Evolutionary conservation across 352 stramenopile species (phyloP), one percentile per base, ranked within the genome.

Genomic region (Thalassiosira oceanica): DNA sequence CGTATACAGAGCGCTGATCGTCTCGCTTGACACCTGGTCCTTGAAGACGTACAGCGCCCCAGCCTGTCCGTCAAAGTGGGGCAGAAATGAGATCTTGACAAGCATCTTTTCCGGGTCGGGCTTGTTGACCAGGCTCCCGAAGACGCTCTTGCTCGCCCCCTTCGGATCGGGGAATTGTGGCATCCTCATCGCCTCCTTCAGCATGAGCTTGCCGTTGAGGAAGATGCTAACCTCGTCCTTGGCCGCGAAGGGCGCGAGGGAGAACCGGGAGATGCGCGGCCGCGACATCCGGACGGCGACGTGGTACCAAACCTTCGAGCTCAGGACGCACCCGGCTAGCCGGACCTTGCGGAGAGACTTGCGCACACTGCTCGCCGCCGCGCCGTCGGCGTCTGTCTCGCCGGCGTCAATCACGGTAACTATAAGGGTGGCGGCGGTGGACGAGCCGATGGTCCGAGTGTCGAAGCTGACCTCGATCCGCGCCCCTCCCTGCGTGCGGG

Each of bases 171-270:
- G 5, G 7, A 18, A 13, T 4, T 7, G 15, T 18, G 84, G 84
- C 54, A 91, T 83, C 51, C 71, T 74, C 46, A 89, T 66, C 3
- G 56, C 1, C 51, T 87, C 69, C 33, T 65, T 84, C 13, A 87
- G 43, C 76, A 91, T 88, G 3, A 78, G 13, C 46, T 91, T 91
- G 0, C 84, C 84, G 71, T 91, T 86, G 13, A 91, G 26, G 36
- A 89, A 77, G 48, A 91, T 76, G 5, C 67, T 74, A 20, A 91
- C 27, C 56, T 89, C 79, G 29, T 91, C 73, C 54, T 80, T 71
- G 8, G 60, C 61, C 1, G 55, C 51, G 37, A 73, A 73, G 3
- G 42, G 23, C 6, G 46, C 48, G 0, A 88, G 45, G 6, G 75
- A 81, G 60, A 87, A 88, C 0, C 85, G 58, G 26, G 66, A 70